phyloP scores from a whole-genome alignment of 1,284 basidiomycete species.

The Boletus holoroseus region DNA sequence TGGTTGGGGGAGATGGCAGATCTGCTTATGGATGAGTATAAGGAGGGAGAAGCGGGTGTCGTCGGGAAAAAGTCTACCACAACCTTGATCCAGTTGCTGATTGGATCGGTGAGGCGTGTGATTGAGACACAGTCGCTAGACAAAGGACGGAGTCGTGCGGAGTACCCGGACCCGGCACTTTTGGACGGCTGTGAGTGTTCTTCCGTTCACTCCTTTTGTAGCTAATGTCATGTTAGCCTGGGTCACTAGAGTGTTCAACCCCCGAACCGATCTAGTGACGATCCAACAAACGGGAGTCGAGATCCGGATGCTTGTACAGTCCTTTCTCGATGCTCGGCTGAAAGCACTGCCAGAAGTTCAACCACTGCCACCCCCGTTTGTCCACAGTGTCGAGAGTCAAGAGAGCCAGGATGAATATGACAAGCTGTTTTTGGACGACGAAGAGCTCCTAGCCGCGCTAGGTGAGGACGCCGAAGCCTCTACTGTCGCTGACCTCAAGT shows the following conservation, averaged over 20 bases:
- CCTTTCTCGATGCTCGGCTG: conserved; percentile 60
- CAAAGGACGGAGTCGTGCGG: conserved; percentile 21
- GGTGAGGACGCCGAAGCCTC: conserved; percentile 35
- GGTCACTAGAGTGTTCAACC: conserved; percentile 56
- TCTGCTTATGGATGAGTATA: conserved; percentile 57
- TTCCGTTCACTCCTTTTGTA: neutral
- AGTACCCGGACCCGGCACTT: conserved; percentile 65
- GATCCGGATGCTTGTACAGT: conserved; percentile 44
- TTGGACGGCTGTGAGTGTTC: conserved; percentile 52
- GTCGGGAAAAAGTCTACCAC: conserved; percentile 22
- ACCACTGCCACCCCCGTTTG: conserved; percentile 33
- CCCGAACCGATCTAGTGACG: conserved; percentile 34
- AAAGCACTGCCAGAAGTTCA: conserved; percentile 46
- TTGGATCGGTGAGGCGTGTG: conserved; percentile 59
- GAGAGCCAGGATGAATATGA: conserved; percentile 78
- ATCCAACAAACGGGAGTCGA: conserved; percentile 31
- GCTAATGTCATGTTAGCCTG: conserved; percentile 44
- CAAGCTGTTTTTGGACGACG: conserved; percentile 53
- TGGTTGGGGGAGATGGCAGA: conserved; percentile 69
- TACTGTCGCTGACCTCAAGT: conserved; percentile 29
- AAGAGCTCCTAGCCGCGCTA: conserved; percentile 49
- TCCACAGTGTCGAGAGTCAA: conserved; percentile 39
- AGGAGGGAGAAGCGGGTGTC: conserved; percentile 21
- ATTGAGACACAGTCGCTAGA: conserved; percentile 50
- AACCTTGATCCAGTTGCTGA: conserved; percentile 45